phyloP scores from a whole-genome alignment of 2,329 filamentous ascomycete genomes.

The Stachybotrys chlorohalonatus region DNA sequence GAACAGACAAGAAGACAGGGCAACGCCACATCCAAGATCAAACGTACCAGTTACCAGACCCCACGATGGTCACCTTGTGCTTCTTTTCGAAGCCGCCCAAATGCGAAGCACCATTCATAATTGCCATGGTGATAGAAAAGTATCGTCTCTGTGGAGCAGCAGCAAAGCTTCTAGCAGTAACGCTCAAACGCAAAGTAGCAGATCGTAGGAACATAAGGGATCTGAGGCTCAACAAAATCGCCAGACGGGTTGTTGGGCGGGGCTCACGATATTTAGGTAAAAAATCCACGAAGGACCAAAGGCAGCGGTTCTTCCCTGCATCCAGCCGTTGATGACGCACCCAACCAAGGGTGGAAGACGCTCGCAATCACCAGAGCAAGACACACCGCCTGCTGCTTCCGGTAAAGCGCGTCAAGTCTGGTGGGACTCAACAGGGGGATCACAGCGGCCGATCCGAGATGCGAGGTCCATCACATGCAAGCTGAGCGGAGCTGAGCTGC shows the following conservation, averaged over 20 bases:
- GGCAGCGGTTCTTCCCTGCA: no score
- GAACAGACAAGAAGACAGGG: background rate
- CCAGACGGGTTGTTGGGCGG: background rate
- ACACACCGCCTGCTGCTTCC: constrained; percentile 14
- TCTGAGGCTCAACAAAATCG: background rate
- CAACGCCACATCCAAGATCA: background rate
- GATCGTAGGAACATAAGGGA: constrained; percentile 14
- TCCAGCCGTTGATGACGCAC: no score
- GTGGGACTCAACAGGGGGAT: constrained; percentile 3
- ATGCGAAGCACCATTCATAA: constrained; percentile 20
- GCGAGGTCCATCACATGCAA: constrained; percentile 15
- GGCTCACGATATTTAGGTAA: background rate
- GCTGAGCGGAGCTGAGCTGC: background rate
- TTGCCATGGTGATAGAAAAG: constrained; percentile 9
- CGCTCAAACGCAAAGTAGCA: background rate
- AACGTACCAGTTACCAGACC: constrained; percentile 85
- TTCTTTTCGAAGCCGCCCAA: constrained; percentile 52
- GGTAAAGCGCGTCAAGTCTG: constrained; percentile 7
- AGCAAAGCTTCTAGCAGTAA: constrained; percentile 2
- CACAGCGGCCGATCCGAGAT: constrained; percentile 8
- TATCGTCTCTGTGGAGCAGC: background rate
- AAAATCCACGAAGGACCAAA: background rate
- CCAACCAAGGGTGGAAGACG: no score
- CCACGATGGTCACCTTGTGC: constrained; percentile 89
- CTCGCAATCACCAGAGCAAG: background rate